phyloP scores from a whole-genome alignment of 768 basidiomycete species.

The Kwoniella dendrophila region DNA sequence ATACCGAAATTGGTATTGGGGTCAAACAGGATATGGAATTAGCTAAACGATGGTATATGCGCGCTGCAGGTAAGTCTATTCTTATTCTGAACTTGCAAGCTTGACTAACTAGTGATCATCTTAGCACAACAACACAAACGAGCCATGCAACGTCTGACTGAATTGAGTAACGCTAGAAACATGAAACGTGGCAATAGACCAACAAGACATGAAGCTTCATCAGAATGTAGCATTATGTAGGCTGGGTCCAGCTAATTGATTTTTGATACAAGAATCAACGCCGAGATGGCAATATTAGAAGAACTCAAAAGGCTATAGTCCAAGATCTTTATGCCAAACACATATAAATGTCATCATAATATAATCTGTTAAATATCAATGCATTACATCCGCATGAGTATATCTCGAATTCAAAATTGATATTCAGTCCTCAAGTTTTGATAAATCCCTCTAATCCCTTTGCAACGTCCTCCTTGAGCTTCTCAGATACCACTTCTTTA shows the following conservation, averaged over 20 bases:
- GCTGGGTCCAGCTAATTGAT: no score
- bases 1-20: constrained; percentile 96
- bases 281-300: background rate
- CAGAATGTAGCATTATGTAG: constrained; percentile 81
- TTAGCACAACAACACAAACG: constrained; percentile 96
- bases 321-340: no score
- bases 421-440: background rate
- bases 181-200: constrained; percentile 73
- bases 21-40: constrained; percentile 94
- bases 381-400: constrained; percentile 15
- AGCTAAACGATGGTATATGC: constrained; percentile 98
- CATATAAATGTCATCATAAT: constrained; percentile 2
- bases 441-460: constrained; percentile 34
- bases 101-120: background rate
- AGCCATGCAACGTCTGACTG: constrained; percentile 92
- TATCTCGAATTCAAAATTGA: no score
- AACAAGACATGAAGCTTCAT: constrained; percentile 88
- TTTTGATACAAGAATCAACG: no score
- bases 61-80: constrained; percentile 79
- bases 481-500: constrained; percentile 49
- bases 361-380: background rate
- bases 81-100: background rate
- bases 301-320: no score
- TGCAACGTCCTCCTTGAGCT: constrained; percentile 53
- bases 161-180: constrained; percentile 72